Evolutionary conservation across 1,284 basidiomycete species (phyloP), one percentile per base, ranked within the genome.

Genomic region (Pseudozyma tsukubaensis): DNA sequence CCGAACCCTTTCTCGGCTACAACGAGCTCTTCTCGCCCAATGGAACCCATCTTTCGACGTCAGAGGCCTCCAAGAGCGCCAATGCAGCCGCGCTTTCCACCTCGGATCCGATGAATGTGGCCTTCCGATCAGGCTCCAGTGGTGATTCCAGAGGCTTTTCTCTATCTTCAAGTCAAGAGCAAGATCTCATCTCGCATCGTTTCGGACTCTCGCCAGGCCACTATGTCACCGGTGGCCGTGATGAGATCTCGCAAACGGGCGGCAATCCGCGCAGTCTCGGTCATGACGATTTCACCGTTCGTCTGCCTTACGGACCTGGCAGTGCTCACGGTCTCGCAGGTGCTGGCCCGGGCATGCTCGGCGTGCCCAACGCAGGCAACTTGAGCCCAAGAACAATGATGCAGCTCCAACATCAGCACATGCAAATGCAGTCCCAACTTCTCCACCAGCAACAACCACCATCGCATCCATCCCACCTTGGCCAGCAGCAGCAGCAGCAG

Each of bases 331-430:
- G 19, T 6, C 44, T 19, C 14, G 49, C 56, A 7, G 58, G 54
- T 4, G 16, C 39, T n/a, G 61, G 37, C 11, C 66, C 44, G 13
- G 56, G 40, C 18, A 67, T 78, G 62, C 61, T 68, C 19, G 58
- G 52, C 21, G 56, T 72, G 53, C 65, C 60, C 11, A 62, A 54
- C 13, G 52, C 68, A 8, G 76, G 76, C 48, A 78, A 77, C 45
- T 61, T 81, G 40, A 79, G 78, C 47, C 79, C 79, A 43, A 61
- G 78, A 13, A 80, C 78, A 53, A 59, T 81, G 64, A 64, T 81
- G 65, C 78, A 78, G 35, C 58, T 69, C 43, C 79, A 81, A 13
- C 76, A 80, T 16, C 76, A 79, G 39, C 78, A 81, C 59, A 58
- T 77, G 62, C 78, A 81, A 60, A 64, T 76, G 65, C 76, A 76